Evolutionary conservation across 1,139 yeast species (phyloP), one percentile per base, ranked within the genome.

Genomic region (Pichia sorboxylosa): DNA sequence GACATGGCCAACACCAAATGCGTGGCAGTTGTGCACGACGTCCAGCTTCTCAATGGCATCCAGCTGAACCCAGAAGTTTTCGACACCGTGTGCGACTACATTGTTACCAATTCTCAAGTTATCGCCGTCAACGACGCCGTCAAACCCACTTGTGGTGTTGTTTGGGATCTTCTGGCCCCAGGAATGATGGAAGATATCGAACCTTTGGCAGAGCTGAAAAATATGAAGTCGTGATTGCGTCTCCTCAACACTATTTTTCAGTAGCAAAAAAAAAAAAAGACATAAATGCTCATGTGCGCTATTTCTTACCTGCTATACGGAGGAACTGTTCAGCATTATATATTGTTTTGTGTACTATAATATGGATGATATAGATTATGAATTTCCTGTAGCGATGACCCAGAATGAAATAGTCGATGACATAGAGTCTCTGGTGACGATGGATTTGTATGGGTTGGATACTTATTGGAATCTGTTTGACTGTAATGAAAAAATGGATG

Each of bases 1-100:
- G 39, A 37, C 26, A 4, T 22, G 4, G 17, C 24, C 5, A n/a
- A 33, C 10, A 49, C 54, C 2, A 33, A 26, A n/a, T 45, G 52
- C 20, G 47, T 46, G 3, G 54, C 54, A 3, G 41, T 49, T 19
- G 52, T 49, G 15, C 54, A 49, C 30, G 52, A 48, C 35, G 47
- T 49, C 27, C 54, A 49, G 36, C 34, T 49, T 7, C 33, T 48
- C 8, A 44, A 43, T 11, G 37, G 35, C 6, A 41, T 48, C 14
- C 45, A 42, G 7, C 33, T 49, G 25, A 36, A 37, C 14, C 54
- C 53, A 2, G 53, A 49, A 35, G 34, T 45, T 5, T 49, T 48
- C 23, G 54, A 49, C 29, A 49, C 54, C 2, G 51, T 48, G 13
- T 49, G 54, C 34, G 54, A 49, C 34, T 37, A 42, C 22, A 40